Percentiles rank a stretch among this genome's conserved stretches.
phyloP scores from a whole-genome alignment of 164 flowering plant species.

The Buxus sempervirens region DNA sequence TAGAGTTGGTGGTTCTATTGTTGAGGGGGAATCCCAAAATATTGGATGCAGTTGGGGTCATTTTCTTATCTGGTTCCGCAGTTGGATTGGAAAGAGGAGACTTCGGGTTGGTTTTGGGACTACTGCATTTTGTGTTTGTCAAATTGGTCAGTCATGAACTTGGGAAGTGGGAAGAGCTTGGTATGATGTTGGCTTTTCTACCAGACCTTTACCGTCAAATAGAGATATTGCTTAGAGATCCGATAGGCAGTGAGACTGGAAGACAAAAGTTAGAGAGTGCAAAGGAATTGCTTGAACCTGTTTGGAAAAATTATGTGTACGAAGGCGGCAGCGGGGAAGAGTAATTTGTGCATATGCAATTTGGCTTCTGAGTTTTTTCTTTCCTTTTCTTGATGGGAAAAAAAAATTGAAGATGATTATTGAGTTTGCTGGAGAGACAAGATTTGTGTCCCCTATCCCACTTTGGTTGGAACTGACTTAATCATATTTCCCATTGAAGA shows the following conservation, averaged over 20 bases:
- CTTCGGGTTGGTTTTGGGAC: constrained; percentile 53
- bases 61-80: constrained; percentile 33
- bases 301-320: constrained; percentile 35
- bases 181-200: constrained; percentile 48
- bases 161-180: constrained; percentile 47
- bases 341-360: background rate
- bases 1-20: constrained; percentile 37
- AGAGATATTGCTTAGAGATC: constrained; percentile 38
- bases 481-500: too few relatives aligned
- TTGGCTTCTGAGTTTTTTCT: too few relatives aligned
- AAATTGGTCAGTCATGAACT: constrained; percentile 45
- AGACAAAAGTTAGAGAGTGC: constrained; percentile 32
- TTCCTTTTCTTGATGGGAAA: too few relatives aligned
- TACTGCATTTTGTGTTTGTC: constrained; percentile 57
- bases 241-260: constrained; percentile 25
- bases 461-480: too few relatives aligned
- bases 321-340: constrained; percentile 22
- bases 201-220: constrained; percentile 40
- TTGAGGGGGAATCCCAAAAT: constrained; percentile 39
- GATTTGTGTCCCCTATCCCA: too few relatives aligned
- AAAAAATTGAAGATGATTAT: too few relatives aligned
- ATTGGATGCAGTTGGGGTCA: constrained; percentile 60
- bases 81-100: constrained; percentile 51
- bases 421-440: too few relatives aligned
- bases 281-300: constrained; percentile 62